phyloP scores from a whole-genome alignment of 148 eudicot species.

The Fallopia convolvulus region DNA sequence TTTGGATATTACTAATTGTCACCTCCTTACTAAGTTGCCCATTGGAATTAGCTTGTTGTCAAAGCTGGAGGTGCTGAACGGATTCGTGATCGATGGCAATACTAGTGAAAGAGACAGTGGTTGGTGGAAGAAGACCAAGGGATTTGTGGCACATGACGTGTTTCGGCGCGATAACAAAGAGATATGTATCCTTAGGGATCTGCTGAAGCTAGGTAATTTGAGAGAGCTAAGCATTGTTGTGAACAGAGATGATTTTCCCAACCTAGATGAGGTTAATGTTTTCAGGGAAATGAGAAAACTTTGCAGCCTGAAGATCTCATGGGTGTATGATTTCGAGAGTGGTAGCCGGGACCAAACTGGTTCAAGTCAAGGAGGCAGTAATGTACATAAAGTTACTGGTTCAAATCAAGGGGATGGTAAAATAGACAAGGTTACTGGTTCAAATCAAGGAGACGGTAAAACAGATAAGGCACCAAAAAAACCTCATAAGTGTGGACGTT shows the following conservation, averaged over 20 bases:
- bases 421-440: neutral
- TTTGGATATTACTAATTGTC: constrained; percentile 51
- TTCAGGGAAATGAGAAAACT: neutral
- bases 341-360: neutral
- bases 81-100: constrained; percentile 31
- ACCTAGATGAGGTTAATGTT: neutral
- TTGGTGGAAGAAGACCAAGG: constrained; percentile 15
- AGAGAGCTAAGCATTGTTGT: constrained; percentile 35
- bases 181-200: constrained; percentile 30
- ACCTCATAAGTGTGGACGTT: neutral
- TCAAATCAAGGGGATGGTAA: neutral
- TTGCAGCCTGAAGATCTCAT: constrained; percentile 1
- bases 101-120: neutral
- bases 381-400: neutral
- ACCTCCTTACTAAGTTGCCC: constrained; percentile 36
- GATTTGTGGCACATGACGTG: constrained; percentile 30
- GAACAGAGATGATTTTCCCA: constrained; percentile 18
- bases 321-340: neutral
- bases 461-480: neutral
- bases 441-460: neutral
- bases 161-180: neutral
- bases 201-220: constrained; percentile 18
- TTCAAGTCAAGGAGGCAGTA: neutral
- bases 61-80: constrained; percentile 38
- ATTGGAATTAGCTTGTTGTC: constrained; percentile 24